Conservation (phyloP, 2,329 filamentous ascomycete genomes). For the Metarhizium robertsii region DNA sequence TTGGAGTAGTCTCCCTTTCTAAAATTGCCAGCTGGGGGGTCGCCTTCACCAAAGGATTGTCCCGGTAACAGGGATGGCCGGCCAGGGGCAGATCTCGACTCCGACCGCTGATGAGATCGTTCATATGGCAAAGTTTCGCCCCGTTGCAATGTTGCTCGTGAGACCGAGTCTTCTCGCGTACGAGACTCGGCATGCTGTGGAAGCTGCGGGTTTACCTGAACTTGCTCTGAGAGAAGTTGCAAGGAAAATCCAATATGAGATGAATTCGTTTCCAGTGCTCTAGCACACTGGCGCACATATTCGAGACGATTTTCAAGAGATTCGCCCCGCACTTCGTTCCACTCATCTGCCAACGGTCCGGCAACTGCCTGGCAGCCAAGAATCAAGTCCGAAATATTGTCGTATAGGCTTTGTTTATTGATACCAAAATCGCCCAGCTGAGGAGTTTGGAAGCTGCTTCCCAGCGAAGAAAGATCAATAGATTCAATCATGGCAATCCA, state of each 20-base stretch:
- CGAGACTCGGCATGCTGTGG: constrained; percentile 30
- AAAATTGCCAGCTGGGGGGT: constrained; percentile 39
- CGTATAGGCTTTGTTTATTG: constrained; percentile 90
- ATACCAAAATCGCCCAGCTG: constrained; percentile 79
- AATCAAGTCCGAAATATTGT: constrained; percentile 83
- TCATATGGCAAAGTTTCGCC: constrained; percentile 49
- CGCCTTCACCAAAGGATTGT: constrained; percentile 58
- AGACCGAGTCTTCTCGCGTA: constrained; percentile 34
- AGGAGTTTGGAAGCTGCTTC: constrained; percentile 70
- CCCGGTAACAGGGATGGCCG: constrained; percentile 42
- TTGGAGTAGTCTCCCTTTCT: constrained; percentile 55
- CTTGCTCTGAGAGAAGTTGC: constrained; percentile 76
- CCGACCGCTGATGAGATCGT: constrained; percentile 44
- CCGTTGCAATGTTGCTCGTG: constrained; percentile 45
- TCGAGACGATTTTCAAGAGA: constrained; percentile 79
- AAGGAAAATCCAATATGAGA: constrained; percentile 82
- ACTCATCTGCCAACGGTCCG: constrained; percentile 86
- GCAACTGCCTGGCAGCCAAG: constrained; percentile 86
- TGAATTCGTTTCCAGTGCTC: constrained; percentile 76
- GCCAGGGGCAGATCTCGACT: constrained; percentile 37
- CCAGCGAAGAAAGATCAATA: constrained; percentile 74
- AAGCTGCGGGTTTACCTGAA: constrained; percentile 46
- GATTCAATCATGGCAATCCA: constrained; percentile 90
- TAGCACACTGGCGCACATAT: constrained; percentile 66
- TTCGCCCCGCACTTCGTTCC: constrained; percentile 85